Conservation (phyloP, 768 basidiomycete species). For the Naematelia encephala region DNA sequence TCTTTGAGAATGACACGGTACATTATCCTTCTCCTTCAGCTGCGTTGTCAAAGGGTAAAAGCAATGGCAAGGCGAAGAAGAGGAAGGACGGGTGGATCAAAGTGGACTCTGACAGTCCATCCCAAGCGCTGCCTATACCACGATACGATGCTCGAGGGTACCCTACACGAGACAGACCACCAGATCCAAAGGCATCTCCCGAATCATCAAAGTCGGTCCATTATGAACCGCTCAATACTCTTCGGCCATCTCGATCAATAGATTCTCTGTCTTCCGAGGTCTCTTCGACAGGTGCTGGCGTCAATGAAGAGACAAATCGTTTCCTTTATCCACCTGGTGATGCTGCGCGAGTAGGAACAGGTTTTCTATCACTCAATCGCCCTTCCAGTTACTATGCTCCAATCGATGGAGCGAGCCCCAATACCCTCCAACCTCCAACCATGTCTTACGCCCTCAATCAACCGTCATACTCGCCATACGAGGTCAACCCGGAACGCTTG, state of each 20-base stretch:
- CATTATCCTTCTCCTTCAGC: conserved; percentile 25
- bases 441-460: conserved; percentile 31
- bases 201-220: conserved; percentile 8
- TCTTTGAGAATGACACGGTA: conserved; percentile 19
- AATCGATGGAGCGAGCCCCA: conserved; percentile 13
- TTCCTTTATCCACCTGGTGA: conserved; percentile 23
- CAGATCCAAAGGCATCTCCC: neutral
- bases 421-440: conserved; percentile 29
- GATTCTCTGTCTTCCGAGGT: conserved; percentile 29
- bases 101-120: conserved; percentile 7
- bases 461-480: conserved; percentile 32
- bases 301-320: conserved; percentile 23
- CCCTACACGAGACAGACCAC: conserved; percentile 18
- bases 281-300: conserved; percentile 37
- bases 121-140: conserved; percentile 12
- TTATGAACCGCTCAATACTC: neutral
- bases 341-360: neutral
- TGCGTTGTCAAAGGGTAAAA: conserved; percentile 9
- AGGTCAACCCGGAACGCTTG: conserved; percentile 6
- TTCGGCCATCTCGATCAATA: conserved; percentile 14
- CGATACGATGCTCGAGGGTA: conserved; percentile 38
- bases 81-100: conserved; percentile 17
- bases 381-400: conserved; percentile 8
- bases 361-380: conserved; percentile 16
- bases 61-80: conserved; percentile 12